Conservation (phyloP, 1,139 yeast genomes). For the Pichia sp. region DNA sequence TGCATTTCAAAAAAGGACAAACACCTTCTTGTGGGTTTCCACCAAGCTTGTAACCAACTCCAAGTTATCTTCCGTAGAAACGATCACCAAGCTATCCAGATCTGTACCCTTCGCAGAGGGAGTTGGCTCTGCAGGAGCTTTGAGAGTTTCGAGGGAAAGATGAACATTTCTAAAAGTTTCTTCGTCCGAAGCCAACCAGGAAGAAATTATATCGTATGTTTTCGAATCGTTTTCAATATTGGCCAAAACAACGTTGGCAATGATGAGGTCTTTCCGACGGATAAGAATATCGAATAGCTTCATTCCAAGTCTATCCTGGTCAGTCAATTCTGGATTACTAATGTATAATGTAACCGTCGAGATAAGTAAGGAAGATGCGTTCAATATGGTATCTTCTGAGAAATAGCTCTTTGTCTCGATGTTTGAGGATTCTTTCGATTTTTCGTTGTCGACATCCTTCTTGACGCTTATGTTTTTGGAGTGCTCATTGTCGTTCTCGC, state of each 20-base stretch:
- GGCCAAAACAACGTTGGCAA: conserved; percentile 19
- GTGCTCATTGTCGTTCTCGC: not conserved
- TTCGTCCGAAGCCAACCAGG: conserved; percentile 9
- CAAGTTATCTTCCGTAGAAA: conserved; percentile 15
- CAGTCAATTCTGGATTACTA: conserved; percentile 15
- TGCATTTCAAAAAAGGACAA: conserved; percentile 17
- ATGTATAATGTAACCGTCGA: conserved; percentile 23
- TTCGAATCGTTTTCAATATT: conserved; percentile 16
- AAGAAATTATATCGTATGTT: conserved; percentile 8
- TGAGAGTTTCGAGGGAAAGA: conserved; percentile 1
- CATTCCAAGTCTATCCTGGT: conserved; percentile 23
- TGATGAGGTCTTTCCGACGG: conserved; percentile 19
- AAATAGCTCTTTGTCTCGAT: conserved; percentile 20
- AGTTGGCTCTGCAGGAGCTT: not conserved
- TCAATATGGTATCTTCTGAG: conserved; percentile 27
- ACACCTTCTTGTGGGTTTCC: conserved; percentile 23
- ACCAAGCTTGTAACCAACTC: conserved; percentile 20
- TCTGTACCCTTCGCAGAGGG: not conserved
- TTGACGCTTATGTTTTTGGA: not conserved
- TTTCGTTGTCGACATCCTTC: not conserved
- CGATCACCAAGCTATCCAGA: conserved; percentile 24
- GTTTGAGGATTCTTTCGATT: not conserved
- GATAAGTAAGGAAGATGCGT: conserved; percentile 27
- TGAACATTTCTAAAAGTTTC: conserved; percentile 2
- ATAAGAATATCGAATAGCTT: conserved; percentile 25